Percentiles rank a stretch among this genome's conserved stretches.
Conservation (phyloP, 768 basidiomycete genomes). For the Boletus sp. region DNA sequence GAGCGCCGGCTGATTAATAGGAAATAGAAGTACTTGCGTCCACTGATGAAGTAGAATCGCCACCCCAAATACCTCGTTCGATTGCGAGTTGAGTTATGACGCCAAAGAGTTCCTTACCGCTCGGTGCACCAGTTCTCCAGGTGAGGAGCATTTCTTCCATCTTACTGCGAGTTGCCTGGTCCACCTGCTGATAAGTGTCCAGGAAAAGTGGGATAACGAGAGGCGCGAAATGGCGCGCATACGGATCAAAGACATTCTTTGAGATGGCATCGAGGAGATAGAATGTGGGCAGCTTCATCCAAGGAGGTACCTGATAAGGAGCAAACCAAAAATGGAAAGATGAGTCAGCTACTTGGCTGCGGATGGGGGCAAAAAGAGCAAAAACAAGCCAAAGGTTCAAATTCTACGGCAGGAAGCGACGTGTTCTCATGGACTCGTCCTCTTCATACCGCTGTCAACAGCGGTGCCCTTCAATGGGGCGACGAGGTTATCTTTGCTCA, state of each 20-base stretch:
- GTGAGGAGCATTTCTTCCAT: slow-evolving; percentile 98
- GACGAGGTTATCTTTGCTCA: slow-evolving; percentile 40
- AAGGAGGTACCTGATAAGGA: slow-evolving; percentile 69
- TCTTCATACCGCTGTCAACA: slow-evolving; percentile 32
- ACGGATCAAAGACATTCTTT: slow-evolving; percentile 93
- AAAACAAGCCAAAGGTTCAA: slow-evolving; percentile 28
- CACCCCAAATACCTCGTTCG: slow-evolving; percentile 81
- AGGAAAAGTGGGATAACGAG: slow-evolving; percentile 84
- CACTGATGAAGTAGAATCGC: slow-evolving; percentile 37
- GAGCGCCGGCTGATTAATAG: not conserved
- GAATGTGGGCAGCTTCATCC: slow-evolving; percentile 89
- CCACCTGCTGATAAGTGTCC: slow-evolving; percentile 83
- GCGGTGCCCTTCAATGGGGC: slow-evolving; percentile 33
- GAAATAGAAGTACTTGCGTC: slow-evolving; percentile 35
- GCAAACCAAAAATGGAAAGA: slow-evolving; percentile 34
- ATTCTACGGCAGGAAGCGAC: slow-evolving; percentile 22
- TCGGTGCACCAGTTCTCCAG: slow-evolving; percentile 86
- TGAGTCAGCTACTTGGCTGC: slow-evolving; percentile 60
- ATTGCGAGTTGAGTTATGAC: slow-evolving; percentile 74
- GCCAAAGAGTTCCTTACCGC: slow-evolving; percentile 82
- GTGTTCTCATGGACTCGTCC: slow-evolving; percentile 38
- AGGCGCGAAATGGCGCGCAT: slow-evolving; percentile 78
- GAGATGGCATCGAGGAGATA: slow-evolving; percentile 96
- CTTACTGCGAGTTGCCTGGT: slow-evolving; percentile 79
- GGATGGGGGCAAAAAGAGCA: slow-evolving; percentile 17